A percentile compares a stretch with the other conserved stretches of the same genome.
These are phyloP conservation scores for Aegilops sharonensis DNA, from an alignment of 176 grass and related monocot species.

Conservation along the genomic window DNA sequence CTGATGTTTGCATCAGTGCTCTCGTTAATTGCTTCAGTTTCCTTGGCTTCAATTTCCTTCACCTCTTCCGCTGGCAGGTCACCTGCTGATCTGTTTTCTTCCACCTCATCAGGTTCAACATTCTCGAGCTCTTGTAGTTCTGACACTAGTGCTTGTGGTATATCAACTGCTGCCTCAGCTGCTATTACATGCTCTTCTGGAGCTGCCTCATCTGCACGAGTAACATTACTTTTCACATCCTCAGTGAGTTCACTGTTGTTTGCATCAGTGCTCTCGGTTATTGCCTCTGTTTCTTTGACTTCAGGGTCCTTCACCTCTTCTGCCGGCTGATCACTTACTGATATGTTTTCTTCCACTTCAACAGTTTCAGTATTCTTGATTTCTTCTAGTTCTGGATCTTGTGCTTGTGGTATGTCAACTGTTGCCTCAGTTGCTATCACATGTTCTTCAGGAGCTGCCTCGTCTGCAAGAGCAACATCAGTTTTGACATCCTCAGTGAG, in stretches of 20 bases:
- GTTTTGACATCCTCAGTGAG: neutral
- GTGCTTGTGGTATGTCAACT: neutral
- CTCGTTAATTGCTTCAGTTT: no score
- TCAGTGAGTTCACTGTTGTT: no score
- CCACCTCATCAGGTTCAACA: neutral
- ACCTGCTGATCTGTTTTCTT: no score
- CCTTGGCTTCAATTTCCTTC: no score
- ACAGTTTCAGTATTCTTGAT: neutral
- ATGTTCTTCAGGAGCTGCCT: neutral
- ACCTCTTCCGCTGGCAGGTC: no score
- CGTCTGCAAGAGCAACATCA: neutral
- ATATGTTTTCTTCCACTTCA: neutral
- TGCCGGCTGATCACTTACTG: no score
- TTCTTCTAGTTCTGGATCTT: slow-evolving; percentile 27
- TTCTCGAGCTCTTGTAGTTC: neutral
- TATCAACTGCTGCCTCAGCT: neutral
- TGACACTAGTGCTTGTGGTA: neutral
- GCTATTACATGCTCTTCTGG: no score
- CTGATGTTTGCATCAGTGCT: neutral
- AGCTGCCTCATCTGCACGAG: no score
- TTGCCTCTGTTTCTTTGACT: neutral
- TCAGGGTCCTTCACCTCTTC: no score
- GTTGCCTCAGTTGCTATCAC: neutral
- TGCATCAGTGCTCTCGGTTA: no score
- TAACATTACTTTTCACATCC: no score